Evolutionary conservation across 2,329 filamentous ascomycete genomes (phyloP), one percentile per base, ranked within the genome.

Genomic region (Phialophora verrucosa): DNA sequence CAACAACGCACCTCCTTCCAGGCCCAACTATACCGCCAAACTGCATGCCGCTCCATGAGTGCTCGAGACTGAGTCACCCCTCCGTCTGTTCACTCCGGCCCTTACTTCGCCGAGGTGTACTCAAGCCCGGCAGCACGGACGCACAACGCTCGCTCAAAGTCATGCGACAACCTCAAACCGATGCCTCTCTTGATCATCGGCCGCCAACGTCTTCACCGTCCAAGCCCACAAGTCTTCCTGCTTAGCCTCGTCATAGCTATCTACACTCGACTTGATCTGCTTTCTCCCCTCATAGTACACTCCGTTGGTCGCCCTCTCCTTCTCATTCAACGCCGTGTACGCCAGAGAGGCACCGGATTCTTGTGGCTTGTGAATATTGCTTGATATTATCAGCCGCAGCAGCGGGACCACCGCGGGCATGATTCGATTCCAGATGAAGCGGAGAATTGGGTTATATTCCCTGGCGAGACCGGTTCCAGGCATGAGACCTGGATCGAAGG

Each of bases 171-270:
- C 10, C 35, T 69, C 66, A 65, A 77, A 77, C 23, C 58, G 60
- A 29, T 64, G 64, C 50, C 53, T 71, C 65, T 78, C 75, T 44
- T 72, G 65, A 27, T 73, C 70, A 60, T 69, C 64, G 32, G 62
- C 53, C 3, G 75, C 74, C 35, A 78, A 61, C 65, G 70, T 73
- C 32, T 76, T 74, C 14, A 83, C 72, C 10, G 82, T 85, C 83
- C 82, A 85, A 27, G 73, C 61, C 81, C 81, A 84, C 35, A 84
- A 66, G 68, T 84, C 81, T 17, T 85, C 79, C 72, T 84, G 83
- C 71, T 83, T 82, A 27, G 61, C 69, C 72, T 77, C 74, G 57
- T 80, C 76, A 65, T 82, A 80, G 68, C 81, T 85, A 49, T 76
- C 78, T 23, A 73, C 72, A 68, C 82, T 83, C 8, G 77, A 80